Evolutionary conservation across 176 grass and related monocot genomes (phyloP), one percentile per base, ranked within the genome.

Genomic region (Triticum urartu): DNA sequence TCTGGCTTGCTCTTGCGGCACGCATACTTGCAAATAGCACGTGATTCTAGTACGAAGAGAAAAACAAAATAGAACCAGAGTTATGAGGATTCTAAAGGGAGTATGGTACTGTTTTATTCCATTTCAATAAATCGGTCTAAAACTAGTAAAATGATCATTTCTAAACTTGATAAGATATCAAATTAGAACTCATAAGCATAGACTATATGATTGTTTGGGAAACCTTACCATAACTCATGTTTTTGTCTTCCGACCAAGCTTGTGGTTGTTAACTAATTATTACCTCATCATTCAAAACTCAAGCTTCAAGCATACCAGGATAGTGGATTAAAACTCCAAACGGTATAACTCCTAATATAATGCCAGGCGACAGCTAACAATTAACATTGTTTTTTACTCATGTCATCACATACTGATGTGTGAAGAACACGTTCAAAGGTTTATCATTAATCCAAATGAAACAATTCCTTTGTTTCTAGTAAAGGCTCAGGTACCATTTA

Each of bases 1-100:
- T 90, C 90, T 1, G 85, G 84, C 11, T 92, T 95, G 88, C 84
- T 86, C 84, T 95, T 95, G 58, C 83, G 86, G 63, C 77, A 75
- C 32, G 87, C 88, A 67, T 95, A 92, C 80, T 90, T 88, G 56
- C 75, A 86, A 38, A 95, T 89, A 30, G 93, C 88, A 36, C 92
- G 86, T 0, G 92, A 93, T 80, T 93, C 92, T 93, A 20, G 22
- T 9, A 68, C 4, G 5, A 73, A 75, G 40, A 18, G 40, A 8
- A 47, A 8, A 25, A 10, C 5, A 36, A 59, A 54, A 58, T 11
- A 47, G 9, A 32, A 54, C 21, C 28, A 63, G 72, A 35, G 45
- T 30, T 67, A 74, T 40, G 13, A 79, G 22, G 32, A 30, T 86
- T 79, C 1, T 43, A 5, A 11, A 68, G 21, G 30, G n/a, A 22